These are phyloP conservation scores for Pichia membranifaciens DNA, from an alignment of 805 yeast species.

Conservation along the genomic window DNA sequence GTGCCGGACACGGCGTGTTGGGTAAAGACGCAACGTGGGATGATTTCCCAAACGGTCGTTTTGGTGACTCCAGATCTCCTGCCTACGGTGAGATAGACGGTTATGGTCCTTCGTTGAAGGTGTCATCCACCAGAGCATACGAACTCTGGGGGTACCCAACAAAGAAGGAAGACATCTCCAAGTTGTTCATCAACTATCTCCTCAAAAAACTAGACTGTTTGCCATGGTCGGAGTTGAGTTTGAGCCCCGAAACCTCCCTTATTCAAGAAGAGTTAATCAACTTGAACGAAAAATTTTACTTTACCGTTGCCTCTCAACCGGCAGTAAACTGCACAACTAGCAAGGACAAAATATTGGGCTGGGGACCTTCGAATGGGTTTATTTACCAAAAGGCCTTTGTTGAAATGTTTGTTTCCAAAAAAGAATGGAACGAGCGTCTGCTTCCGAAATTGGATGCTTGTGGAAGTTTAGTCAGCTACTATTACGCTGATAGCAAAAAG, in stretches of 20 bases:
- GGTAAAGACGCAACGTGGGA: slow-evolving; percentile 96
- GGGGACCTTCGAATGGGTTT: slow-evolving; percentile 92
- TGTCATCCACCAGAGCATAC: slow-evolving; percentile 58
- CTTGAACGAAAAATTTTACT: slow-evolving; percentile 65
- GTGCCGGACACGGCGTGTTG: slow-evolving; percentile 75
- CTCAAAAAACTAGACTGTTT: slow-evolving; percentile 68
- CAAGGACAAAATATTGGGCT: slow-evolving; percentile 85
- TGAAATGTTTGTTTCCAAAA: slow-evolving; percentile 74
- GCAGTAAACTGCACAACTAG: slow-evolving; percentile 77
- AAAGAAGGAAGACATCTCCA: slow-evolving; percentile 50
- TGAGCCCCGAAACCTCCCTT: slow-evolving; percentile 83
- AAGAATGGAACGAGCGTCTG: slow-evolving; percentile 57
- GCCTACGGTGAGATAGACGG: slow-evolving; percentile 98
- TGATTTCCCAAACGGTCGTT: slow-evolving; percentile 93
- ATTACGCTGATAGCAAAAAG: slow-evolving; percentile 60
- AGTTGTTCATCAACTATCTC: slow-evolving; percentile 65
- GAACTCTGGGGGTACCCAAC: slow-evolving; percentile 80
- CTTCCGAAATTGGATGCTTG: slow-evolving; percentile 45
- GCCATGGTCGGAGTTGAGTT: slow-evolving; percentile 89
- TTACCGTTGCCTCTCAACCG: slow-evolving; percentile 95
- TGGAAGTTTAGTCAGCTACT: slow-evolving; percentile 57
- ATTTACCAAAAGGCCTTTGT: slow-evolving; percentile 92
- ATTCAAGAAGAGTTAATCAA: slow-evolving; percentile 87
- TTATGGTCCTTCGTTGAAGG: slow-evolving; percentile 86
- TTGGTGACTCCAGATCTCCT: slow-evolving; percentile 91